Evolutionary conservation across 2,329 filamentous ascomycete species (phyloP).

Genomic region (Phaeophleospora eucalypticola): DNA sequence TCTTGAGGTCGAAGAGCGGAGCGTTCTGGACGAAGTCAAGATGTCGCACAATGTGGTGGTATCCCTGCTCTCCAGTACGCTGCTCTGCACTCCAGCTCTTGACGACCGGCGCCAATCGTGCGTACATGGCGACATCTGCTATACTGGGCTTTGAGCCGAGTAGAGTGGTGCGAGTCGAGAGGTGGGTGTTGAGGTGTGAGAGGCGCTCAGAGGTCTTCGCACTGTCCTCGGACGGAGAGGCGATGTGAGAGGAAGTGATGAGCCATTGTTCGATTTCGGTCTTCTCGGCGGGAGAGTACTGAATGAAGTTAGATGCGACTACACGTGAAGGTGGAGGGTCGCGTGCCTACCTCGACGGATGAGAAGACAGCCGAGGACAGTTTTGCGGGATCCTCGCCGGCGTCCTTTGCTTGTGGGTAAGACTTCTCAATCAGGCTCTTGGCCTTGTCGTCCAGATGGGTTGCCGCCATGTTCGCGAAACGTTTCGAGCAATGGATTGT

Average conservation of each 20-base stretch:
- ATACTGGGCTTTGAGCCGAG: conserved; percentile 85
- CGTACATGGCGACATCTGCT: conserved; percentile 80
- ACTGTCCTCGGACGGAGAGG: conserved; percentile 55
- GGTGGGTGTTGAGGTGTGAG: conserved; percentile 76
- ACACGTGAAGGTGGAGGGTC: conserved; percentile 1
- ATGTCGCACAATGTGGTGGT: conserved; percentile 85
- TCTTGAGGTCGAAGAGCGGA: conserved; percentile 61
- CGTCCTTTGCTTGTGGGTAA: conserved; percentile 32
- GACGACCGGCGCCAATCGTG: conserved; percentile 70
- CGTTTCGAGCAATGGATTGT: conserved; percentile 5
- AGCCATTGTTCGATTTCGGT: conserved; percentile 88
- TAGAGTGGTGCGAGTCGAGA: conserved; percentile 82
- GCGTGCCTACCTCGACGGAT: conserved; percentile 27
- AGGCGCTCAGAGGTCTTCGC: conserved; percentile 61
- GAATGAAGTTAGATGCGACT: conserved; percentile 25
- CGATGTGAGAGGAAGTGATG: conserved; percentile 68
- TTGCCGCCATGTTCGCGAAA: conserved; percentile 30
- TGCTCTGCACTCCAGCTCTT: conserved; percentile 78
- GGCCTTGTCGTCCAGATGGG: conserved; percentile 30
- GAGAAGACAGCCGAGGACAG: conserved; percentile 33
- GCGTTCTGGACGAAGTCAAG: conserved; percentile 95
- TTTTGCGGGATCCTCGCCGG: conserved; percentile 32
- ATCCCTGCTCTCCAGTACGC: conserved; percentile 82
- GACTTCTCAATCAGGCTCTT: conserved; percentile 31
- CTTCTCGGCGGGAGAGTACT: conserved; percentile 75